Evolutionary conservation across 108 stramenopile genomes (phyloP).

Genomic region (Cyclotella kingstonii): DNA sequence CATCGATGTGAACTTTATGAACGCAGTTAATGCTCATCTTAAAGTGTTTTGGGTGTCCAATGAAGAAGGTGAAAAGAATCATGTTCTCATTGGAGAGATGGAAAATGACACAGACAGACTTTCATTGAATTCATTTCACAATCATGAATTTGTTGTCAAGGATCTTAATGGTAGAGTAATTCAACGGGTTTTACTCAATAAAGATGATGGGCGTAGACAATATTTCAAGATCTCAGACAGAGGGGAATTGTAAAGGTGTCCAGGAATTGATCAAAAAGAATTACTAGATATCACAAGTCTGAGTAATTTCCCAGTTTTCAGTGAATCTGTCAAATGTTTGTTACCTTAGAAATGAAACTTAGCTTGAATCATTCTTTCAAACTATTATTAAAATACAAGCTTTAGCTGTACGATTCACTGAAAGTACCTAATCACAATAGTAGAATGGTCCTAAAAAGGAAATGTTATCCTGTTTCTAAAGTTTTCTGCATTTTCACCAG

Average conservation of each 20-base stretch:
- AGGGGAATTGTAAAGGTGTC: constrained; percentile 23
- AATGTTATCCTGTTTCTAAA: too few species aligned
- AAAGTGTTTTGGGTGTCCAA: constrained; percentile 48
- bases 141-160: constrained; percentile 52
- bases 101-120: constrained; percentile 14
- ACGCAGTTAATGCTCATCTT: constrained; percentile 21
- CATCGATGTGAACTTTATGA: constrained; percentile 35
- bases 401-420: too few species aligned
- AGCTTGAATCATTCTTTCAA: too few species aligned
- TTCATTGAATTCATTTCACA: constrained; percentile 52
- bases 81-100: constrained; percentile 50
- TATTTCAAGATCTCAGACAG: constrained; percentile 35
- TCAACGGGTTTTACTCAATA: constrained; percentile 28
- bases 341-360: too few species aligned
- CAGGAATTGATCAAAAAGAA: too few species aligned
- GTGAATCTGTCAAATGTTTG: too few species aligned
- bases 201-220: constrained; percentile 23
- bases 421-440: too few species aligned
- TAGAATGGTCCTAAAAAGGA: too few species aligned
- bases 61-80: constrained; percentile 4
- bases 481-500: too few species aligned
- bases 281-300: too few species aligned
- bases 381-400: too few species aligned
- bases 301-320: too few species aligned
- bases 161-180: constrained; percentile 17